Evolutionary conservation across 2,329 filamentous ascomycete species (phyloP).

Genomic region (Xylaria sp.): DNA sequence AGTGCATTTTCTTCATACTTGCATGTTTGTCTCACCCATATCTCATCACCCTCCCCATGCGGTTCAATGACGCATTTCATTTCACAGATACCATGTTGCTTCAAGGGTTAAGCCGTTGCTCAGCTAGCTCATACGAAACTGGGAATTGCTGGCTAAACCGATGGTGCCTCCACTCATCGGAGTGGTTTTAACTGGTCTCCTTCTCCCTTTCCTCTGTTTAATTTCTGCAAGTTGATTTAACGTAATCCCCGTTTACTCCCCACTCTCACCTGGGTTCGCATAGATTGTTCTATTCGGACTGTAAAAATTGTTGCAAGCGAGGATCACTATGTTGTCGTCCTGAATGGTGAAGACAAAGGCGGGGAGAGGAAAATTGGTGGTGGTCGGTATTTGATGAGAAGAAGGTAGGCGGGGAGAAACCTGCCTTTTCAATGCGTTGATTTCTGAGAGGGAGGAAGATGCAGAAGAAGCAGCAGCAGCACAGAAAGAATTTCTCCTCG

Average conservation of each 20-base stretch:
- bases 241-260: background rate
- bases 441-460: background rate
- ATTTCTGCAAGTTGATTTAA: background rate
- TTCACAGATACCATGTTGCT: background rate
- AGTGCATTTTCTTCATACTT: background rate
- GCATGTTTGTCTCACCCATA: background rate
- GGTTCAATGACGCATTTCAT: background rate
- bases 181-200: background rate
- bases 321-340: background rate
- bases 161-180: background rate
- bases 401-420: background rate
- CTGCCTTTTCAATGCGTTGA: conserved; percentile 10
- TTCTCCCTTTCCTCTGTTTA: background rate
- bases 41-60: background rate
- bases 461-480: background rate
- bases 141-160: background rate
- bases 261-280: too few species aligned
- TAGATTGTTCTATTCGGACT: too few species aligned
- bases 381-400: background rate
- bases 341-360: background rate
- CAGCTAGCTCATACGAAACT: background rate
- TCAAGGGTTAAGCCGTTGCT: background rate
- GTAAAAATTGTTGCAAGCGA: background rate
- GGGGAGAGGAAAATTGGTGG: background rate
- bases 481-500: conserved; percentile 7